Conservation (phyloP, 2,329 filamentous ascomycete species). For the Calycina herbarum region DNA sequence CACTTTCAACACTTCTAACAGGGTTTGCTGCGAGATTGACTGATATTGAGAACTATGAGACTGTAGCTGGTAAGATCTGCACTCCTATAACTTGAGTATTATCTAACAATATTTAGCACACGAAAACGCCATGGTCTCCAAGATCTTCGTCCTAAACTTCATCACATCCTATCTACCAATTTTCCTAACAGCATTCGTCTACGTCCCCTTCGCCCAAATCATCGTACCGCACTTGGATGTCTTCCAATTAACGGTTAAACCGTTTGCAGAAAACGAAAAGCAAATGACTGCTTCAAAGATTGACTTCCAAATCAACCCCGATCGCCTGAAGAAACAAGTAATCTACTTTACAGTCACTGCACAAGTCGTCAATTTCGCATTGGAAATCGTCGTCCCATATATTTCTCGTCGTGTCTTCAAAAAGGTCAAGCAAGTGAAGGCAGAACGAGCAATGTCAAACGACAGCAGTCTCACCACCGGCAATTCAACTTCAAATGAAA, state of each 20-base stretch:
- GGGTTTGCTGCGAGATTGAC: conserved; percentile 75
- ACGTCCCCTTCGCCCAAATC: conserved; percentile 84
- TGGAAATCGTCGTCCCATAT: conserved; percentile 84
- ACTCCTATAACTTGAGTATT: neutral
- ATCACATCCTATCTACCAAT: conserved; percentile 92
- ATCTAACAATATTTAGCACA: conserved; percentile 54
- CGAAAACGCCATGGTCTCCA: conserved; percentile 80
- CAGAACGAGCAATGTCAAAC: conserved; percentile 47
- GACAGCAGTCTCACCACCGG: neutral
- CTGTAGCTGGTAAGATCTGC: conserved; percentile 59
- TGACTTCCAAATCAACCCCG: conserved; percentile 79
- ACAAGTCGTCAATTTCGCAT: conserved; percentile 81
- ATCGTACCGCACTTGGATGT: conserved; percentile 85
- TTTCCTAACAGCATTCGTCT: conserved; percentile 91
- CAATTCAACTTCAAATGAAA: conserved; percentile 45
- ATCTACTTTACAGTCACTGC: conserved; percentile 96
- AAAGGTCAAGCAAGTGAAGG: conserved; percentile 76
- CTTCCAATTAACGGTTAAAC: conserved; percentile 72
- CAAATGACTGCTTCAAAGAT: conserved; percentile 57
- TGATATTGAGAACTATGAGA: conserved; percentile 89
- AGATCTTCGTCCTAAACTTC: conserved; percentile 95
- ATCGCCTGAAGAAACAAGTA: conserved; percentile 83
- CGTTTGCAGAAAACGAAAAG: conserved; percentile 74
- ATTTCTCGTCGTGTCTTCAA: conserved; percentile 75
- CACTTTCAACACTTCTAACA: conserved; percentile 74